Base-by-base conservation (phyloP, 495 filamentous ascomycete genomes). In the Daldinia grandis region DNA sequence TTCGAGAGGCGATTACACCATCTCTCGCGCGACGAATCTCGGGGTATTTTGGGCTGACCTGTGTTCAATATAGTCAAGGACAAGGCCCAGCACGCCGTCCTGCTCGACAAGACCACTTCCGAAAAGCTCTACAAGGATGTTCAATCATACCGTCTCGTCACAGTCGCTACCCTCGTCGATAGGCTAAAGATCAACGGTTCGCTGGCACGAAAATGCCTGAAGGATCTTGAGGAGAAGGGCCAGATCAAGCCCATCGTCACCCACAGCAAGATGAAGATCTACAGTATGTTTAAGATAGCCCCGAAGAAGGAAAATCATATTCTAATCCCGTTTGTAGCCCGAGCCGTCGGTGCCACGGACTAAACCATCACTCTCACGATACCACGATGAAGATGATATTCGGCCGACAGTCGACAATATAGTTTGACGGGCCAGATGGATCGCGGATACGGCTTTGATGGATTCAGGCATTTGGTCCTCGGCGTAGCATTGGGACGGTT, bases 151-250 rank as follows among this genome's bases (percentile, higher is more conserved):
- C 94, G 96, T 78, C 93, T 99, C 84, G 92, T 99, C 88, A 99
- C 96, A 77, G 92, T 98, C 79, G 93, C 96, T 76, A 94, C 91
- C 76, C 94, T 99, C 76, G 96, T 99, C 88, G 96, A 99, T 82
- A 88, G 96, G 80, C 89, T 98, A 82, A 99, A 99, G 93, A 97
- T 99, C 89, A 99, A 99, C 86, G 96, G 96, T 79, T 94, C 91
- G 77, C 87, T 99, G 77, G 96, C 96, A 72, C 89, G 96, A 78
- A 84, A 86, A 82, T 94, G 92, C 81, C 87, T 99, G 65, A 88
- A 87, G 78, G 96, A 99, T 81, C 86, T 99, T 70, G 95, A 99
- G 89, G 94, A 94, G 87, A 95, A 93, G 89, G 96, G 96, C 50
- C 87, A 90, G 85, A 98, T 99, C 86, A 98, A 96, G 90, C 96